phyloP scores from a whole-genome alignment of 306 rosid species.

The Pyrus communis region DNA sequence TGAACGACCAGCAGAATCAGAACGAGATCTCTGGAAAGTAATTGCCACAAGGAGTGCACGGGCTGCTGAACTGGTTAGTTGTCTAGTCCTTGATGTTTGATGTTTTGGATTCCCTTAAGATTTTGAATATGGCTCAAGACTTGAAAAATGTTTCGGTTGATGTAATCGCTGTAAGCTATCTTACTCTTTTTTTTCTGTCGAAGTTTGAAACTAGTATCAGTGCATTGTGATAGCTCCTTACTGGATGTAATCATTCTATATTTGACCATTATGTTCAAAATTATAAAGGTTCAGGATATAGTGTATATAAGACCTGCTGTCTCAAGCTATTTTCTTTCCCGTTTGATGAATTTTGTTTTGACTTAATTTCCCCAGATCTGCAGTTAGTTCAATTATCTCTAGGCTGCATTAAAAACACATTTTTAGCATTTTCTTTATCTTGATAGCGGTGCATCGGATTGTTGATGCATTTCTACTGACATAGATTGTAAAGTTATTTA shows the following conservation, averaged over 20 bases:
- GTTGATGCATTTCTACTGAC: background rate
- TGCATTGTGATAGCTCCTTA: background rate
- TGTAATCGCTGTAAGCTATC: background rate
- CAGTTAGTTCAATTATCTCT: background rate
- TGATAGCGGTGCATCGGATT: background rate
- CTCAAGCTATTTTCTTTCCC: background rate
- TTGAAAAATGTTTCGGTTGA: background rate
- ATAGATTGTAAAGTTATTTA: background rate
- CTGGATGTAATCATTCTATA: background rate
- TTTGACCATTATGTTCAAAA: background rate
- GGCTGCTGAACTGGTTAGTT: slow-evolving; percentile 69
- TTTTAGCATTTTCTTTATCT: background rate
- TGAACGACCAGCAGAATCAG: slow-evolving; percentile 39
- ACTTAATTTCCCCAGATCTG: background rate
- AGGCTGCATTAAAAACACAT: background rate
- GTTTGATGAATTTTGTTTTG: background rate
- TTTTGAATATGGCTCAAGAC: background rate
- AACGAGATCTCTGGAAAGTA: slow-evolving; percentile 46
- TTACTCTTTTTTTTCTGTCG: background rate
- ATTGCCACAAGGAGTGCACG: slow-evolving; percentile 56
- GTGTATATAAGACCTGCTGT: background rate
- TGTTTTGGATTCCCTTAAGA: background rate
- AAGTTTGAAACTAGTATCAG: background rate
- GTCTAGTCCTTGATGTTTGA: slow-evolving; percentile 69
- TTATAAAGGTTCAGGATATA: background rate